phyloP scores from a whole-genome alignment of 495 filamentous ascomycete genomes.

The Trichoderma erinaceum region DNA sequence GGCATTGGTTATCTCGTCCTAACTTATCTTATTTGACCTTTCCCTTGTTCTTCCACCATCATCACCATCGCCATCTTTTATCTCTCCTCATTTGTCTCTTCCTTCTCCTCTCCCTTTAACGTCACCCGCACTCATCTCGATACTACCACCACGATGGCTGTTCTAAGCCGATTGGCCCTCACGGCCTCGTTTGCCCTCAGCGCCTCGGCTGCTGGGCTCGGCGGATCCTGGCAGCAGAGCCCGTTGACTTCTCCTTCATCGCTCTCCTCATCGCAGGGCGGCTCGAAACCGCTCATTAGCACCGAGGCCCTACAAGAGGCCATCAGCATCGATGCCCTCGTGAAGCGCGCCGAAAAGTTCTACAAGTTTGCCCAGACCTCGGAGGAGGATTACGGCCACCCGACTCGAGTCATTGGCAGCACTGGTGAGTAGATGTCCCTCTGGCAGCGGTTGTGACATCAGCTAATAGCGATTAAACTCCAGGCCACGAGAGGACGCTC shows the following conservation, averaged over 20 bases:
- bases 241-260: neutral
- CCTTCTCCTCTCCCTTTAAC: neutral
- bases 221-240: neutral
- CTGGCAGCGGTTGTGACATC: neutral
- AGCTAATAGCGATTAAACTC: neutral
- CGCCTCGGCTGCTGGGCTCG: neutral
- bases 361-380: constrained; percentile 50
- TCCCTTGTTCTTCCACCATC: neutral
- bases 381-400: constrained; percentile 51
- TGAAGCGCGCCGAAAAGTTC: constrained; percentile 48
- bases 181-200: constrained; percentile 7
- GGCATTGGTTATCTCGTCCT: neutral
- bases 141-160: neutral
- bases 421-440: constrained; percentile 35
- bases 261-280: neutral
- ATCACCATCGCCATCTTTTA: neutral
- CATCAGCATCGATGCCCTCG: constrained; percentile 47
- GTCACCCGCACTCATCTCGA: neutral
- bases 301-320: constrained; percentile 46
- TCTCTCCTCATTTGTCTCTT: neutral
- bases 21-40: neutral
- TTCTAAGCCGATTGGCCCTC: constrained; percentile 4
- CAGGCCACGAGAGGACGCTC: constrained; percentile 54
- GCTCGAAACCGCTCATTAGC: constrained; percentile 37
- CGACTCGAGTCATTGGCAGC: constrained; percentile 59